Evolutionary conservation across 371 early-diverging fungal species (phyloP), one percentile per base, ranked within the genome.

Genomic region (Chytridium lagenaria): DNA sequence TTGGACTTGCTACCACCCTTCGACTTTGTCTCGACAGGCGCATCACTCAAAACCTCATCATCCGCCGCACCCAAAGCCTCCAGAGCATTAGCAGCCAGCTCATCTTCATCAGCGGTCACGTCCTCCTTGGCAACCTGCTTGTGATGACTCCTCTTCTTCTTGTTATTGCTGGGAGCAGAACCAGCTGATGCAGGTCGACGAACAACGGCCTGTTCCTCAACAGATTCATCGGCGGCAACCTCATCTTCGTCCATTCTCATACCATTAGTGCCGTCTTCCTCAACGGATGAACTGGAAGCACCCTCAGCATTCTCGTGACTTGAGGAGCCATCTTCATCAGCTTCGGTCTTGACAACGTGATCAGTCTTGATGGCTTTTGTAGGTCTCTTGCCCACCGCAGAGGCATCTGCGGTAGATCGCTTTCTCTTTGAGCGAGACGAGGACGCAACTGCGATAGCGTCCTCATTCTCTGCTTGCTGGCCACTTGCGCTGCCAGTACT

Each of bases 341-440:
- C 19, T 44, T 19, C 19, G 12, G 7, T 19, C 7, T 19, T n/a
- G 12, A 23, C 55, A 12, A 52, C 26, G 23, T 52, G 16, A 26
- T 26, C 55, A 26, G n/a, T 52, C 55, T 52, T 52, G 5, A 26
- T 5, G 5, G 55, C 55, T 26, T 52, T 52, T 7, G 44, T 44
- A 44, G 44, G 44, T 26, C 55, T 10, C n/a, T 12, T 52, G n/a
- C 16, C 7, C 55, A 26, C 12, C 23, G 55, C n/a, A 52, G 55
- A 5, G 55, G 55, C 23, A 5, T 10, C 55, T 26, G 12, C n/a
- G 12, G 55, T 5, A 52, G 16, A 7, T 52, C 55, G 12, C 26
- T 52, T 52, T 52, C 55, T 52, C 55, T 52, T 52, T 5, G 55
- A 52, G 16, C 5, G n/a, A 52, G 55, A 12, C 23, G 55, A 5